A percentile compares a stretch with the other conserved stretches of the same genome.
These are phyloP conservation scores for Ascochyta clinopodiicola DNA, from an alignment of 2,329 filamentous ascomycete species.

Conservation along the genomic window DNA sequence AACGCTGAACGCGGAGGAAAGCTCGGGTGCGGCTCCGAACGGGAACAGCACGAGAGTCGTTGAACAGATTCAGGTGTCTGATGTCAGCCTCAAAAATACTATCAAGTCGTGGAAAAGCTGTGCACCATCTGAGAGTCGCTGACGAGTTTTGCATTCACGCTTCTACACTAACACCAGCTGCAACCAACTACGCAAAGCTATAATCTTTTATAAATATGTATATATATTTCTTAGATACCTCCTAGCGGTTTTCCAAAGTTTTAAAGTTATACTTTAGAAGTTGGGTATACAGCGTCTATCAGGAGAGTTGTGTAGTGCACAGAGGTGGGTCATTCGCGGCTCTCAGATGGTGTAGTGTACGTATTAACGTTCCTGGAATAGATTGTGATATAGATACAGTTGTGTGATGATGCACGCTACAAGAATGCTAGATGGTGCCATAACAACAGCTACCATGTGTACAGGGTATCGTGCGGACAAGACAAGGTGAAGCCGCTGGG, in stretches of 20 bases:
- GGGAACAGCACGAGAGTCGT: neutral
- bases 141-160: too few species aligned
- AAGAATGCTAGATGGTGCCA: conserved; percentile 6
- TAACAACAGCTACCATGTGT: conserved; percentile 3
- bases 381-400: neutral
- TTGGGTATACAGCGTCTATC: too few species aligned
- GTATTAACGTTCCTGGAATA: neutral
- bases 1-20: conserved; percentile 11
- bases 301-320: too few species aligned
- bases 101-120: neutral
- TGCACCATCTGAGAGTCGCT: too few species aligned
- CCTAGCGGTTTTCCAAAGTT: too few species aligned
- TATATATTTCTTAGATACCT: too few species aligned
- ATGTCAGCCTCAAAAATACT: conserved; percentile 7
- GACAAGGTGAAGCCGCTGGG: neutral
- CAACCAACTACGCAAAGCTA: too few species aligned
- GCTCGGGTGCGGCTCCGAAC: conserved; percentile 14
- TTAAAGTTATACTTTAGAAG: too few species aligned
- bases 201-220: too few species aligned
- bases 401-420: neutral
- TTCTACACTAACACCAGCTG: too few species aligned
- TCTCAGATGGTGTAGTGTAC: neutral
- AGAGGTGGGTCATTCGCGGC: too few species aligned
- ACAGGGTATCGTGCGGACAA: conserved; percentile 17
- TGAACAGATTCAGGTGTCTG: neutral